Conservation (phyloP, 139 green algal genomes). For the Chlamydomonas eustigma region DNA sequence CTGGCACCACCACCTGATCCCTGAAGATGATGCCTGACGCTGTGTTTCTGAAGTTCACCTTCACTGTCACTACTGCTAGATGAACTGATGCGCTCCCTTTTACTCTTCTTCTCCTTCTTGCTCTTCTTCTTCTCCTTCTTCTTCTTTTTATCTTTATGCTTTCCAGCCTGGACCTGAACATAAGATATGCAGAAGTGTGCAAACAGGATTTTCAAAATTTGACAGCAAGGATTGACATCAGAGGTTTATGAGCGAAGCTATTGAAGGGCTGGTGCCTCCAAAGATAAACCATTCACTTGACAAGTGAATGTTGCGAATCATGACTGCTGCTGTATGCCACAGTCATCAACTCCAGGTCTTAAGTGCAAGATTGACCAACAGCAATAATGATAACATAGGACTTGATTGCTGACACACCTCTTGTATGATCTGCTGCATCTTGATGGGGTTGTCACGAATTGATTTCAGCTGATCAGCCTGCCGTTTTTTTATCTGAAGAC, state of each 20-base stretch:
- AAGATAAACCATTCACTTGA: neutral
- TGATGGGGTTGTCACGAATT: conserved; percentile 67
- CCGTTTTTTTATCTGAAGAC: conserved; percentile 59
- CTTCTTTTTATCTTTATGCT: conserved; percentile 27
- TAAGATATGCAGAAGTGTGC: too few species aligned
- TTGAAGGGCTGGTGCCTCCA: too few species aligned
- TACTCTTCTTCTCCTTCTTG: conserved; percentile 48
- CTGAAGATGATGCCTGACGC: too few species aligned
- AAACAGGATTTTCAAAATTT: too few species aligned
- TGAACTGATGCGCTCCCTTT: conserved; percentile 14
- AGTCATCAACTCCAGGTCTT: neutral
- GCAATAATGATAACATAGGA: too few species aligned
- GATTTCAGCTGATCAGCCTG: conserved; percentile 62
- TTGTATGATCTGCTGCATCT: conserved; percentile 63
- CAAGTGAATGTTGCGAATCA: neutral
- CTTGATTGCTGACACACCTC: neutral
- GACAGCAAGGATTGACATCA: too few species aligned
- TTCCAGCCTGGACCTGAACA: conserved; percentile 37
- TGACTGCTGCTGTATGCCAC: neutral
- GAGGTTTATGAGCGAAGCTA: too few species aligned
- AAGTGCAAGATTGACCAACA: neutral
- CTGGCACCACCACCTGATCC: too few species aligned
- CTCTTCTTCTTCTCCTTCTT: conserved; percentile 40
- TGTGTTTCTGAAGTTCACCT: too few species aligned
- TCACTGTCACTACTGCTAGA: conserved; percentile 16